Base-by-base conservation (phyloP, 73 alveolate species). In the Paramecium sonneborni region DNA sequence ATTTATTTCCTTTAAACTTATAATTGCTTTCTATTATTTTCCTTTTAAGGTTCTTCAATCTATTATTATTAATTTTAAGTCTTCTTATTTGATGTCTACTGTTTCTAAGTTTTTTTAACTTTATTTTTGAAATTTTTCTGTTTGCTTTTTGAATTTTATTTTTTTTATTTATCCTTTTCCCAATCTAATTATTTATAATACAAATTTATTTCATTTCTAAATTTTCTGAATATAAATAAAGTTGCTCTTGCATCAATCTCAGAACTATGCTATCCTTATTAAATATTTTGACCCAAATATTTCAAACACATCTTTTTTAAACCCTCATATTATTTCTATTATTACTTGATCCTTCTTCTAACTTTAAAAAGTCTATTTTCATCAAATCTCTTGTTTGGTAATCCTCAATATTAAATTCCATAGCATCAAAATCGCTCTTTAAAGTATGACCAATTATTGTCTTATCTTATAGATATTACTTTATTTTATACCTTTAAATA, bases 211-310 rank as follows among this genome's bases (percentile, higher is more conserved):
- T 86, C 34, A 23, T 86, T 62, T 70, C n/a, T n/a, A n/a, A n/a
- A n/a, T n/a, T n/a, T n/a, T n/a, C 96, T 85, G 39, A 93, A 96
- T 8, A 94, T 92, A 14, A 93, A 92, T 88, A 96, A 67, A 21
- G 98, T 95, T 23, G 97, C 96, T 70, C 98, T 86, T 10, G 98
- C 96, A 93, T 96, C 98, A 23, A 84, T 68, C 24, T 92, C 96
- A 28, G 96, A 89, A 76, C 91, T 76, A 90, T 96, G 98, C 35
- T 94, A 70, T 10, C 98, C 97, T 44, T 74, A 30, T 84, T 96
- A 85, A 67, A 96, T 94, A 35, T 76, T 62, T 37, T 88, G 57
- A 1, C 94, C 95, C 67, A 96, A 56, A 46, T 88, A 86, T 41
- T 90, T 32, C 67, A 82, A 76, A 21, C 95, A 79, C 56, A 94